Conservation (phyloP, 768 basidiomycete genomes). For the Mycena alexandri region DNA sequence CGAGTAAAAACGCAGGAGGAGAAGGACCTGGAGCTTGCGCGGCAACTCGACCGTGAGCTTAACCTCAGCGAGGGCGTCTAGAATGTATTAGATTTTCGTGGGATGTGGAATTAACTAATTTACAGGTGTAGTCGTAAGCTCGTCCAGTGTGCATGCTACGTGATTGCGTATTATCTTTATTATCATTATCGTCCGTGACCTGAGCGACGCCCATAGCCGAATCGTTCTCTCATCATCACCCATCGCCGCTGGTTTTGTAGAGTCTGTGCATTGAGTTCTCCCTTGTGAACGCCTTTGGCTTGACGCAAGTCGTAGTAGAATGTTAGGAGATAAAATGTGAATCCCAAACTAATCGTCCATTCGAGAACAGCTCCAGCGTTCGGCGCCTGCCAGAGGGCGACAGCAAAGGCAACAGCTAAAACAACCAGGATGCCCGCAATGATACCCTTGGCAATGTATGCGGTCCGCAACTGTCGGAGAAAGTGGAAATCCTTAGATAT, state of each 20-base stretch:
- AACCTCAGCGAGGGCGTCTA: constrained; percentile 47
- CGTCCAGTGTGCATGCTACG: neutral
- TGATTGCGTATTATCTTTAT: neutral
- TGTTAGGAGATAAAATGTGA: constrained; percentile 78
- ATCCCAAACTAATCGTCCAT: constrained; percentile 81
- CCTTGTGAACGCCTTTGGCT: constrained; percentile 64
- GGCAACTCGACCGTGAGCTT: constrained; percentile 67
- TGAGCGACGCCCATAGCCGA: constrained; percentile 7
- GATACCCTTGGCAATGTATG: constrained; percentile 73
- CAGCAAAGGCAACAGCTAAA: constrained; percentile 73
- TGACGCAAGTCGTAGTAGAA: constrained; percentile 80
- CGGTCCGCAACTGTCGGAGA: constrained; percentile 57
- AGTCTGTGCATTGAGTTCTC: constrained; percentile 55
- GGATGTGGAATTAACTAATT: constrained; percentile 47
- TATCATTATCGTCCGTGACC: constrained; percentile 46
- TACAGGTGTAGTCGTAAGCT: constrained; percentile 14
- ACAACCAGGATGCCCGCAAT: constrained; percentile 70
- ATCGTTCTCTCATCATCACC: constrained; percentile 18
- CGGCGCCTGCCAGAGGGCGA: constrained; percentile 55
- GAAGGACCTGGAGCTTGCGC: constrained; percentile 45
- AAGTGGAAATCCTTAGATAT: constrained; percentile 67
- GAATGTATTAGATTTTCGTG: neutral
- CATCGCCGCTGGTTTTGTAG: constrained; percentile 38
- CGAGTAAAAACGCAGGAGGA: constrained; percentile 44
- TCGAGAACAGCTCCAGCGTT: constrained; percentile 77